Conservation (phyloP, 495 filamentous ascomycete species). For the Penicillium paradoxum region DNA sequence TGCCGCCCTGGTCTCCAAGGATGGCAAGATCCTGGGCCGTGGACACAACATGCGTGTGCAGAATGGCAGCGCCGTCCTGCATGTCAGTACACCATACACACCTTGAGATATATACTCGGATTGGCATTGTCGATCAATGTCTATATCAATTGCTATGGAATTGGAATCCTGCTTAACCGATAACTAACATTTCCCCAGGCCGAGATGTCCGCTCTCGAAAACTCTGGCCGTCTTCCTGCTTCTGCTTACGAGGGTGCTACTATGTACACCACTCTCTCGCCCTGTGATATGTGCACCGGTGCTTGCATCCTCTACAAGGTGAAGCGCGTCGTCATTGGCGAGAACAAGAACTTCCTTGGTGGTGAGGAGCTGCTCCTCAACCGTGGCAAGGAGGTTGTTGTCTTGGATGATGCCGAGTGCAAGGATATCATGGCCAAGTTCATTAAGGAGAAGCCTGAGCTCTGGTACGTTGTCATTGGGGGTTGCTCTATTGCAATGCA, state of each 20-base stretch:
- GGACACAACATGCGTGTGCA: slow-evolving; percentile 83
- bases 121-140: slow-evolving; percentile 1
- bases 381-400: slow-evolving; percentile 70
- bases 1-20: slow-evolving; percentile 63
- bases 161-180: not conserved
- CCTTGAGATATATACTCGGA: not conserved
- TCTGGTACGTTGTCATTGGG: slow-evolving; percentile 55
- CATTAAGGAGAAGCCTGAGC: slow-evolving; percentile 67
- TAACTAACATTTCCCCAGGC: slow-evolving; percentile 46
- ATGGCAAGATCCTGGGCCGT: slow-evolving; percentile 70
- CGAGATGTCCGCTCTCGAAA: slow-evolving; percentile 75
- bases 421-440: slow-evolving; percentile 71
- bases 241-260: slow-evolving; percentile 67
- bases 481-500: not conserved
- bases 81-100: slow-evolving; percentile 47
- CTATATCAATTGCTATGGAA: not conserved
- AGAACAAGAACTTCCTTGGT: slow-evolving; percentile 74
- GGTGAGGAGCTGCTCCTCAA: slow-evolving; percentile 69
- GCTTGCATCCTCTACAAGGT: slow-evolving; percentile 79
- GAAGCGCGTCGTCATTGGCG: slow-evolving; percentile 75
- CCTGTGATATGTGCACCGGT: slow-evolving; percentile 86
- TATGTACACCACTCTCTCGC: slow-evolving; percentile 85
- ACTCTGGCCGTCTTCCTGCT: slow-evolving; percentile 70
- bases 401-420: slow-evolving; percentile 64
- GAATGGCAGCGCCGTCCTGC: slow-evolving; percentile 66